Percentiles rank a stretch among this genome's conserved stretches.
phyloP scores from a whole-genome alignment of 257 asterid species.

The Penstemon davidsonii region DNA sequence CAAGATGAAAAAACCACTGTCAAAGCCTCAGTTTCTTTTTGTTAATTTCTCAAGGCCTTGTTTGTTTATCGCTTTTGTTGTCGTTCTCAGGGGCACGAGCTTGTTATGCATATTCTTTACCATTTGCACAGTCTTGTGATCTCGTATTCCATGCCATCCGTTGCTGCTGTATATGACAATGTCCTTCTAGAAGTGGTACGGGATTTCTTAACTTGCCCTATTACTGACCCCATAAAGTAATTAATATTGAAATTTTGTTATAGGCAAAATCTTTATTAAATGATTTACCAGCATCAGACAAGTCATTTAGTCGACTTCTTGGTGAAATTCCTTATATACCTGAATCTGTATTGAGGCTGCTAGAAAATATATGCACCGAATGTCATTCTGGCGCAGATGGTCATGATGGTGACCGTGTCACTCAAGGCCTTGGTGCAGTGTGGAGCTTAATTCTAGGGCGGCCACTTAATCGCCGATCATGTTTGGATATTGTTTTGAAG shows the following conservation, averaged over 20 bases:
- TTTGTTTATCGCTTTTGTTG: conserved; percentile 21
- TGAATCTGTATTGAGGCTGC: conserved; percentile 71
- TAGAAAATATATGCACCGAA: conserved; percentile 73
- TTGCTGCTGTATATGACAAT: conserved; percentile 69
- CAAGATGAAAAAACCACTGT: conserved; percentile 9
- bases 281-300: conserved; percentile 86
- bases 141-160: conserved; percentile 61
- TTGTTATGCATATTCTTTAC: conserved; percentile 82
- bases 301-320: conserved; percentile 90
- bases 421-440: conserved; percentile 96
- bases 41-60: background rate
- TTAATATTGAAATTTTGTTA: conserved; percentile 41
- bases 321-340: conserved; percentile 91
- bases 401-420: conserved; percentile 85
- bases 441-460: conserved; percentile 92
- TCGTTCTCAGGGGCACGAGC: conserved; percentile 85
- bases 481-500: conserved; percentile 91
- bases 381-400: conserved; percentile 52
- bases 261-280: conserved; percentile 78
- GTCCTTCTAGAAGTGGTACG: conserved; percentile 88
- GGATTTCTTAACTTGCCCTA: conserved; percentile 24
- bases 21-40: conserved; percentile 21
- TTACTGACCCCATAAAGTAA: conserved; percentile 13
- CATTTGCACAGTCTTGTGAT: conserved; percentile 70
- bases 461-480: conserved; percentile 80